phyloP scores from a whole-genome alignment of 129 eudicot species.

The Tagetes erecta region DNA sequence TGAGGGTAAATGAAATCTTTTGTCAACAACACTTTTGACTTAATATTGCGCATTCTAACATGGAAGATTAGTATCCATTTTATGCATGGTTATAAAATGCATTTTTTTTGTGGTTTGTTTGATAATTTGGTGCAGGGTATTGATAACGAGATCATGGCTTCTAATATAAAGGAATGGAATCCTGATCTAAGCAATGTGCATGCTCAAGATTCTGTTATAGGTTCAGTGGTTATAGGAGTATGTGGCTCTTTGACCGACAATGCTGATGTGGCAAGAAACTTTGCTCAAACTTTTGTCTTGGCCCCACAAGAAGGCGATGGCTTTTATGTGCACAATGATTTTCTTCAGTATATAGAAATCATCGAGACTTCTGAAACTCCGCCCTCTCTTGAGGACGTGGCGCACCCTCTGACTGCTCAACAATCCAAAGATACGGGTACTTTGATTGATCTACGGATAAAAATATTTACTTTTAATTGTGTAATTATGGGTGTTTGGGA shows the following conservation, averaged over 20 bases:
- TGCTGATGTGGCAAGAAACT: slow-evolving; percentile 24
- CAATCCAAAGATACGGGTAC: slow-evolving; percentile 24
- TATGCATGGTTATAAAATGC: background rate
- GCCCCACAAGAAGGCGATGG: slow-evolving; percentile 42
- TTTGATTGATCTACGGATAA: background rate
- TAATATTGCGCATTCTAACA: slow-evolving; percentile 3
- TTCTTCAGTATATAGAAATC: slow-evolving; percentile 26
- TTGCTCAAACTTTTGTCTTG: slow-evolving; percentile 35
- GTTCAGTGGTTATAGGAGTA: slow-evolving; percentile 29
- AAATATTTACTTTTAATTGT: too few relatives aligned
- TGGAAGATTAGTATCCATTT: background rate
- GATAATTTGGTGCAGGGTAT: slow-evolving; percentile 29
- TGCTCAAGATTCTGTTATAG: slow-evolving; percentile 37
- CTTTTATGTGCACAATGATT: slow-evolving; percentile 36
- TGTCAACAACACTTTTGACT: background rate
- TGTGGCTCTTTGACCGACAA: slow-evolving; percentile 33
- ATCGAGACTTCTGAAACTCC: background rate
- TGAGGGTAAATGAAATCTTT: slow-evolving; percentile 26
- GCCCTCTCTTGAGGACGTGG: slow-evolving; percentile 6
- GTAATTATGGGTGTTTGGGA: background rate
- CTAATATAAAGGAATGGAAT: slow-evolving; percentile 30
- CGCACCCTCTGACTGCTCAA: background rate
- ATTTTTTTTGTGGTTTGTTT: background rate
- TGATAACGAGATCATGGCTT: slow-evolving; percentile 19
- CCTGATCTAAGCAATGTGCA: slow-evolving; percentile 29